Evolutionary conservation across 1,139 yeast species (phyloP).

Genomic region (Taphrina pruni): DNA sequence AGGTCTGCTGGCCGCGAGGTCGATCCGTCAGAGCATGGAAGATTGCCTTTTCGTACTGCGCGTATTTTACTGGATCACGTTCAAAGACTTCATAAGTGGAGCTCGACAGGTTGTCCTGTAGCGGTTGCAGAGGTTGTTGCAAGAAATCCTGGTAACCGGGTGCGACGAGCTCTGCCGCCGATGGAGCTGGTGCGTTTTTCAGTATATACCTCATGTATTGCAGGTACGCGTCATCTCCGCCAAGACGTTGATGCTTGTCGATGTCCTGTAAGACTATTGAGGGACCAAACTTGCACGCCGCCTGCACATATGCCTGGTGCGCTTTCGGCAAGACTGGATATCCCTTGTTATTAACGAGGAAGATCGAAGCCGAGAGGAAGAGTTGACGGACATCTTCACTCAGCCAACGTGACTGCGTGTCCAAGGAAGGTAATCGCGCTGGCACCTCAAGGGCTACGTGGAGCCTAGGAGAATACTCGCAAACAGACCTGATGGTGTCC

Average conservation of each 20-base stretch:
- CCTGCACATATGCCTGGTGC: constrained; percentile 56
- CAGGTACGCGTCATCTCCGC: constrained; percentile 58
- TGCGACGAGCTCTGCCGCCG: constrained; percentile 53
- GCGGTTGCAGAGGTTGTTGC: constrained; percentile 75
- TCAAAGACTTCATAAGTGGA: constrained; percentile 73
- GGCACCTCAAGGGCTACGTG: constrained; percentile 66
- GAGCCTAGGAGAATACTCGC: constrained; percentile 60
- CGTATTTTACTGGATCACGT: constrained; percentile 69
- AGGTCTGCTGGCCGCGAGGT: constrained; percentile 40
- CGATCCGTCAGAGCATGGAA: constrained; percentile 60
- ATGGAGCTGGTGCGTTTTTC: constrained; percentile 51
- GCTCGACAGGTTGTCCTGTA: constrained; percentile 62
- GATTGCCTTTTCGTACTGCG: constrained; percentile 70
- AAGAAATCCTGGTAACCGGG: constrained; percentile 54
- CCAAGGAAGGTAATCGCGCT: constrained; percentile 57
- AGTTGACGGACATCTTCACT: constrained; percentile 68
- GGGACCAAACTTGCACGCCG: constrained; percentile 48
- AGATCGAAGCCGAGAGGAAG: constrained; percentile 60
- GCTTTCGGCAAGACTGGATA: constrained; percentile 67
- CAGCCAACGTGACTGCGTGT: constrained; percentile 64
- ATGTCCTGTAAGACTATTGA: constrained; percentile 51
- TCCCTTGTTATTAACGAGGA: constrained; percentile 62
- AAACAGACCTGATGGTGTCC: constrained; percentile 64
- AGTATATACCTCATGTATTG: constrained; percentile 62
- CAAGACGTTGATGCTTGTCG: constrained; percentile 48